Conservation (phyloP, 2,329 filamentous ascomycete species). For the Diaporthe australafricana region DNA sequence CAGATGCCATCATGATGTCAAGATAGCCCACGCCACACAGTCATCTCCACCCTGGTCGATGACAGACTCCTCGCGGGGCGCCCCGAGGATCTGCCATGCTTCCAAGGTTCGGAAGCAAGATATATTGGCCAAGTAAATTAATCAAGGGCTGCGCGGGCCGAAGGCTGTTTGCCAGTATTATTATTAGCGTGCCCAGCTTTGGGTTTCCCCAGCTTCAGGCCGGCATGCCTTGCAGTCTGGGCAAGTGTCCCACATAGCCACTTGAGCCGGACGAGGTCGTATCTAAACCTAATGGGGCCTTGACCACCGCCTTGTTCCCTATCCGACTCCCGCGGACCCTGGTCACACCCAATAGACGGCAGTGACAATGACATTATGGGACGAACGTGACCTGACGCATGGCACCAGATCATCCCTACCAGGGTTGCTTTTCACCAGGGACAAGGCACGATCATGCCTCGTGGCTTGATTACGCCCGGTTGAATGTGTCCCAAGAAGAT, state of each 20-base stretch:
- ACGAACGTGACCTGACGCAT: conserved; percentile 16
- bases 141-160: conserved; percentile 29
- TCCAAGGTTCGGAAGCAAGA: conserved; percentile 13
- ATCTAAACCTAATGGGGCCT: conserved; percentile 36
- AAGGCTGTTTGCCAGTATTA: not conserved
- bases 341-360: not conserved
- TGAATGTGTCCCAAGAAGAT: conserved; percentile 12
- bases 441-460: not conserved
- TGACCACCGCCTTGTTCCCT: conserved; percentile 18
- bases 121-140: conserved; percentile 29
- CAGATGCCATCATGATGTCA: not conserved
- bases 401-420: conserved; percentile 10
- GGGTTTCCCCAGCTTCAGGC: not conserved
- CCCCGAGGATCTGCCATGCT: conserved; percentile 12
- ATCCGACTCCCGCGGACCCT: not conserved
- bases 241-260: not conserved
- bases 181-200: not conserved
- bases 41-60: not conserved
- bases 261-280: conserved; percentile 10
- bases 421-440: not conserved
- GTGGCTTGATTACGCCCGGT: conserved; percentile 15
- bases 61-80: conserved; percentile 2
- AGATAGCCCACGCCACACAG: not conserved
- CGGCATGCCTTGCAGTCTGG: conserved; percentile 6
- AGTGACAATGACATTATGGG: not conserved